Percentiles rank a stretch among this genome's conserved stretches.
Conservation (phyloP, 805 yeast species). For the Starmerella vaccinii region DNA sequence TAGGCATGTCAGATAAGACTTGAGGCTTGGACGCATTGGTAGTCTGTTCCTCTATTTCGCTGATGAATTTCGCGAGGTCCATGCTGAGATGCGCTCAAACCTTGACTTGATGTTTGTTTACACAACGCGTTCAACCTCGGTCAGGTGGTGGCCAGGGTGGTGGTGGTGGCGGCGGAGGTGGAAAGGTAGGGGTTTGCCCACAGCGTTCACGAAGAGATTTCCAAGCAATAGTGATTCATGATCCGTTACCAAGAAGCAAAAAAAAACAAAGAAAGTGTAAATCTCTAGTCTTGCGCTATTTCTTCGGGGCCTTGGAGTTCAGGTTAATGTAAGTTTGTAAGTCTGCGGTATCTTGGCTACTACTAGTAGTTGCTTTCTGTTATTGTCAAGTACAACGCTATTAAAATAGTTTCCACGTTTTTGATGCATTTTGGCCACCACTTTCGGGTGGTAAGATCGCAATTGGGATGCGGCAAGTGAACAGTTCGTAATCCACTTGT, state of each 20-base stretch:
- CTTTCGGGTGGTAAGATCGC: slow-evolving; percentile 20
- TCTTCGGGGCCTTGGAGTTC: too few species aligned
- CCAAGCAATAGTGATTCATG: too few species aligned
- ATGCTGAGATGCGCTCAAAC: too few species aligned
- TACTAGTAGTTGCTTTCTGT: too few species aligned
- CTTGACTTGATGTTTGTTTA: not conserved
- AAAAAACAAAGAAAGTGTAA: too few species aligned
- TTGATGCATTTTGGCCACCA: slow-evolving; percentile 18
- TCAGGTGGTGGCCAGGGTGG: not conserved
- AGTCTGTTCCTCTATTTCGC: not conserved
- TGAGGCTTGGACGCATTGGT: not conserved
- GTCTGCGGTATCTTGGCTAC: too few species aligned
- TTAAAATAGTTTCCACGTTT: slow-evolving; percentile 16
- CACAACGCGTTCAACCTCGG: not conserved
- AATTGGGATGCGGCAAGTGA: slow-evolving; percentile 23
- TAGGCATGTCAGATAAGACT: not conserved
- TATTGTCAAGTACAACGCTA: too few species aligned
- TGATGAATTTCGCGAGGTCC: not conserved
- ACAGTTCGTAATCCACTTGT: slow-evolving; percentile 22
- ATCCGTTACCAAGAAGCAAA: too few species aligned
- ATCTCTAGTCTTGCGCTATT: too few species aligned
- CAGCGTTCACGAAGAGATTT: too few species aligned
- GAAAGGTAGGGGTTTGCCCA: too few species aligned
- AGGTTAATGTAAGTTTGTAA: too few species aligned
- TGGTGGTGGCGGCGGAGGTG: not conserved